phyloP scores from a whole-genome alignment of 208 protist genomes.

The Novymonas esmeraldas region DNA sequence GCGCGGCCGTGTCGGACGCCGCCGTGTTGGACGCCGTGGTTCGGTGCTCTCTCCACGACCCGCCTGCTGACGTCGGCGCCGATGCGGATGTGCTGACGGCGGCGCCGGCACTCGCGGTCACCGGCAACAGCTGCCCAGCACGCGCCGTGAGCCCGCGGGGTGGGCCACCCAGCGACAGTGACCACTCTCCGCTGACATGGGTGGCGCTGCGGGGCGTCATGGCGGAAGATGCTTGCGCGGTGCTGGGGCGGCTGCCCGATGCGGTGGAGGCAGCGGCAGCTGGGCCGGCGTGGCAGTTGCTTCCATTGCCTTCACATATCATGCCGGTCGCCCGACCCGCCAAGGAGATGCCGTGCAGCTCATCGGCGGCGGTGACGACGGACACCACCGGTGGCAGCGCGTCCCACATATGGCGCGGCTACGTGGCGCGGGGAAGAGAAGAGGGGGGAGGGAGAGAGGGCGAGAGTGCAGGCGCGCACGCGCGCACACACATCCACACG shows the following conservation, averaged over 20 bases:
- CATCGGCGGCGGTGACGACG: slow-evolving; percentile 13
- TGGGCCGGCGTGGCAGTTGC: background rate
- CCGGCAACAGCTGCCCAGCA: too few relatives aligned
- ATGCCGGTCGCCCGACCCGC: slow-evolving; percentile 20
- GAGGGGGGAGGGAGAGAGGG: background rate
- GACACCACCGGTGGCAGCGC: slow-evolving; percentile 24
- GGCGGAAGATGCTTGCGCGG: background rate
- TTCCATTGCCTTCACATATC: background rate
- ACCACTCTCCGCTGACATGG: too few relatives aligned
- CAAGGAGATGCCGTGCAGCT: slow-evolving; percentile 22
- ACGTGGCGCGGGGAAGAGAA: background rate
- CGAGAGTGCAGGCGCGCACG: background rate
- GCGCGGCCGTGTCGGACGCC: too few relatives aligned
- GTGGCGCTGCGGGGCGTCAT: too few relatives aligned
- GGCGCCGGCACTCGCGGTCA: too few relatives aligned
- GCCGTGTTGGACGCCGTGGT: too few relatives aligned
- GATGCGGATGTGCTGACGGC: too few relatives aligned
- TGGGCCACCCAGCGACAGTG: too few relatives aligned
- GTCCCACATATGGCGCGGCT: slow-evolving; percentile 17
- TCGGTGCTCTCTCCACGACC: too few relatives aligned
- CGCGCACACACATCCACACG: slow-evolving; percentile 8
- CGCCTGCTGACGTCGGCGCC: too few relatives aligned
- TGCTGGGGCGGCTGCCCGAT: background rate
- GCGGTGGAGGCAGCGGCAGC: background rate
- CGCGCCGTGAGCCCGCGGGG: too few relatives aligned